A percentile compares a stretch with the other conserved stretches of the same genome.
Evolutionary conservation across 306 rosid genomes (phyloP).

Genomic region (Gynostemma pentaphyllum): DNA sequence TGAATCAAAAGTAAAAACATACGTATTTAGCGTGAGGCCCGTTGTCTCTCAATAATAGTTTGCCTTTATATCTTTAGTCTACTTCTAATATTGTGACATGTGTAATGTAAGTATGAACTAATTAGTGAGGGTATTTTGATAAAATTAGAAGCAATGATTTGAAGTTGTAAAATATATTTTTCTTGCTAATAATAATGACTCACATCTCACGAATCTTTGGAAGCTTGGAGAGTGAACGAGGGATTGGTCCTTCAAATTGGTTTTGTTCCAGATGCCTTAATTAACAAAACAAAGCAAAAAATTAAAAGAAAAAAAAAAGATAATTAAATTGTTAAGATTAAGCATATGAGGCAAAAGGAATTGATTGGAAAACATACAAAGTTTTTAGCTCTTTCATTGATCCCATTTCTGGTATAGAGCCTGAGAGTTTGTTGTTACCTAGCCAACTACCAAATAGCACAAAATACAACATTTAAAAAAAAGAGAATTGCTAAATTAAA

Average conservation of each 20-base stretch:
- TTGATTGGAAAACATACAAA: conserved; percentile 34
- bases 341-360: background rate
- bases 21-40: too few relatives aligned
- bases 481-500: background rate
- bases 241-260: conserved; percentile 55
- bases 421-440: conserved; percentile 51
- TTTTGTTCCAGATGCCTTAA: conserved; percentile 79
- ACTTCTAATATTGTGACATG: too few relatives aligned
- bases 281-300: background rate
- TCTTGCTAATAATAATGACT: conserved; percentile 18
- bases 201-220: conserved; percentile 51
- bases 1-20: too few relatives aligned
- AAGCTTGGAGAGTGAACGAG: conserved; percentile 35
- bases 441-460: conserved; percentile 51
- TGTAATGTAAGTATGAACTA: too few relatives aligned
- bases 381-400: conserved; percentile 41
- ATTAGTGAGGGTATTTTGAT: too few relatives aligned
- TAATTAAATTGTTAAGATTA: background rate
- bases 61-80: too few relatives aligned
- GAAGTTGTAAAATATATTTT: background rate
- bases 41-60: too few relatives aligned
- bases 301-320: conserved; percentile 4
- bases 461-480: conserved; percentile 4
- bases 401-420: conserved; percentile 58
- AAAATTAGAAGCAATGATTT: background rate